Evolutionary conservation across 2,329 filamentous ascomycete genomes (phyloP).

Genomic region (Stemphylium lycopersici): DNA sequence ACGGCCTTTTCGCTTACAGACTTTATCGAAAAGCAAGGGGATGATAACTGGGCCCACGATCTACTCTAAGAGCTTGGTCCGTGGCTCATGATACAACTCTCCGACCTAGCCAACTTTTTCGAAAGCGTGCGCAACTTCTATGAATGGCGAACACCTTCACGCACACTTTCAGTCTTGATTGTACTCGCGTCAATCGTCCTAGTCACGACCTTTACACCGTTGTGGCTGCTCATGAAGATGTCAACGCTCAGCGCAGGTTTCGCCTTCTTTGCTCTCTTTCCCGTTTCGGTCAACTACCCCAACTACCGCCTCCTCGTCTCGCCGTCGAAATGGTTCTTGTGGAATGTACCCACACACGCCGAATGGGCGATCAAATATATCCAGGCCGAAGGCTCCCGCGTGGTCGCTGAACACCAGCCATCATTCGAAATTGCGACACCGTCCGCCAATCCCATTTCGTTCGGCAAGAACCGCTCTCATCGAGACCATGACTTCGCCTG

Average conservation of each 20-base stretch:
- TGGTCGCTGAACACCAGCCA: neutral
- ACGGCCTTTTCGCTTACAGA: conserved; percentile 44
- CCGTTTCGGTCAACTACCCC: conserved; percentile 41
- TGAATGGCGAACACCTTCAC: conserved; percentile 43
- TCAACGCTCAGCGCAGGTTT: conserved; percentile 37
- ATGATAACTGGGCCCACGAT: conserved; percentile 44
- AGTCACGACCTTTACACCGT: conserved; percentile 27
- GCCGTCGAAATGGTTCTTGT: conserved; percentile 43
- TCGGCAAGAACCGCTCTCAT: too few species aligned
- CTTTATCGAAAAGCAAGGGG: conserved; percentile 47
- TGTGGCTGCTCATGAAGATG: conserved; percentile 39
- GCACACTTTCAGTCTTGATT: conserved; percentile 33
- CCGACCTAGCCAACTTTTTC: conserved; percentile 44
- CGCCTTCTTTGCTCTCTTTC: conserved; percentile 45
- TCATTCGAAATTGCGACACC: too few species aligned
- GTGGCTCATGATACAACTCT: conserved; percentile 45
- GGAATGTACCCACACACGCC: conserved; percentile 48
- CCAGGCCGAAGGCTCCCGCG: conserved; percentile 34
- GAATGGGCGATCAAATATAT: conserved; percentile 45
- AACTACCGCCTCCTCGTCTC: conserved; percentile 47
- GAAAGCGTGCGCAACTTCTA: conserved; percentile 49
- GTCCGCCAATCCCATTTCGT: too few species aligned
- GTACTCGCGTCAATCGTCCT: conserved; percentile 31
- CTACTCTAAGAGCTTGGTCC: conserved; percentile 38
- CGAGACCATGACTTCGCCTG: conserved; percentile 21